Conservation (phyloP, 768 basidiomycete genomes). For the Phanerodontia chrysosporium region DNA sequence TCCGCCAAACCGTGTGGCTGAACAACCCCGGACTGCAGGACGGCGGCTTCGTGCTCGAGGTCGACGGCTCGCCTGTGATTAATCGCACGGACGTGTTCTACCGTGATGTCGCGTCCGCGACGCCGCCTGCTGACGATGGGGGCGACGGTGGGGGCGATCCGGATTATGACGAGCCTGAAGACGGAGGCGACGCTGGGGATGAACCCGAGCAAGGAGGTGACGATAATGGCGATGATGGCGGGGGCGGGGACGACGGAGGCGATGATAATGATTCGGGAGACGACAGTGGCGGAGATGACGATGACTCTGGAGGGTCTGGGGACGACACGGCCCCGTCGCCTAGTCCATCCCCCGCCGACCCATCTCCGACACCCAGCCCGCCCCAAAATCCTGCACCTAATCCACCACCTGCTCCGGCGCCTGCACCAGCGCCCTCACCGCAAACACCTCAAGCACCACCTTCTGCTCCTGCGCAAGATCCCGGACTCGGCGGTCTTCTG, state of each 20-base stretch:
- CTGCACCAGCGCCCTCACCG: not conserved
- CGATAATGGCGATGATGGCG: not conserved
- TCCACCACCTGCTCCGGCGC: not conserved
- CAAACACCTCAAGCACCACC: not conserved
- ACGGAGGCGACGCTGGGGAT: not conserved
- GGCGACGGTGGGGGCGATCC: not conserved
- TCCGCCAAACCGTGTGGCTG: slow-evolving; percentile 64
- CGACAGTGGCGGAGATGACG: not conserved
- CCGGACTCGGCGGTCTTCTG: not conserved
- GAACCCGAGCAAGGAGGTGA: too few species aligned
- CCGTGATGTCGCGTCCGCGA: slow-evolving; percentile 33
- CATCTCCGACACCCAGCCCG: not conserved
- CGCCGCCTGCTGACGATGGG: not conserved
- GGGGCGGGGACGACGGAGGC: not conserved
- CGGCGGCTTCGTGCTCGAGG: slow-evolving; percentile 59
- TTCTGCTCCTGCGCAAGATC: not conserved
- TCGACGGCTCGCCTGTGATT: slow-evolving; percentile 56
- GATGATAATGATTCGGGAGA: not conserved
- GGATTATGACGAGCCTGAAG: not conserved
- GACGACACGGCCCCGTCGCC: not conserved
- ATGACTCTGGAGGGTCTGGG: not conserved
- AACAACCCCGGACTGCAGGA: slow-evolving; percentile 73
- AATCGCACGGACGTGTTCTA: slow-evolving; percentile 58
- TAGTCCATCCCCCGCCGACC: not conserved
- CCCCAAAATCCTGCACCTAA: not conserved